Evolutionary conservation across 352 stramenopile genomes (phyloP), one percentile per base, ranked within the genome.

Genomic region (Globisporangium abappressorium): DNA sequence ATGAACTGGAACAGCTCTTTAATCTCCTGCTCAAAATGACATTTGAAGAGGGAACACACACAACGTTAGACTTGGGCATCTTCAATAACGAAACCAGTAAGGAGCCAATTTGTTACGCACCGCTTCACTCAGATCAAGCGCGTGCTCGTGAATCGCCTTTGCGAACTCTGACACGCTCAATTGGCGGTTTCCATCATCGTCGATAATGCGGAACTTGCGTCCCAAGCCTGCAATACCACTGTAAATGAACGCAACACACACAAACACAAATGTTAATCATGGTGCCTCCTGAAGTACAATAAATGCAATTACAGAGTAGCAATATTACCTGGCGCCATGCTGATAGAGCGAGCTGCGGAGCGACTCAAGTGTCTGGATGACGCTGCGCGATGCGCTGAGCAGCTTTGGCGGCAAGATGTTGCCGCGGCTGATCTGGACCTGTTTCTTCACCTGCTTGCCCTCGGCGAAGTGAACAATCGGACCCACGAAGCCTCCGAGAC

Each of bases 161-260:
- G 68, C 69, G 64, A 97, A 94, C 71, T 97, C 91, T 12, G 77
- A 68, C 24, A 86, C 64, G 61, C 76, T 92, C 54, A 97, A 63
- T 56, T 82, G 84, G 18, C 79, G 75, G 79, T 96, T 94, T 49
- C 87, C 86, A 64, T 96, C 85, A 66, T 97, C 86, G 68, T 97
- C 90, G 61, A 96, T 93, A 75, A 97, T 94, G 24, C 89, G 85
- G 70, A 97, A 93, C 71, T 95, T 95, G 68, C 87, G 85, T 34
- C 87, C 85, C 26, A 95, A 68, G 34, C 82, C 82, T 26, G 82
- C 80, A 63, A 94, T 91, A 2, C 87, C 85, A 36, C 85, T 88
- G 57, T 8, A 12, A 20, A 20, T 8, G 9, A 22, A 51, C 33
- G 1, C 4, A 20, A 43, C 38, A 46, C 15, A 61, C 12, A 46